A percentile compares a stretch with the other conserved stretches of the same genome.
Evolutionary conservation across 768 basidiomycete species (phyloP).

Genomic region (Tricholomella constricta): DNA sequence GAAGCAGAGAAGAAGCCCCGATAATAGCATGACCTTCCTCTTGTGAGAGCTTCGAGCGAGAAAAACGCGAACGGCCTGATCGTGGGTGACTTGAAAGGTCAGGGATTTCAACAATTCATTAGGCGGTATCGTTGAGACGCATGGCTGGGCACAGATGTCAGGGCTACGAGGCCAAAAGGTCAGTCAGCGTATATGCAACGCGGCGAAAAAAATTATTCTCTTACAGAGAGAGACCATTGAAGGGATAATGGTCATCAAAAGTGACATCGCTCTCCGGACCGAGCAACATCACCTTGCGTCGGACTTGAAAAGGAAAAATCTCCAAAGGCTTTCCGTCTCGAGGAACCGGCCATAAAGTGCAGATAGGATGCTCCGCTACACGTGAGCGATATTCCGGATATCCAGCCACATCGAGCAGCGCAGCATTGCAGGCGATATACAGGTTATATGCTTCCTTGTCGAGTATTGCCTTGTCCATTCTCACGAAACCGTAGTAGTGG

Average conservation of each 20-base stretch:
- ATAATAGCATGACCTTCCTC: slow-evolving; percentile 10
- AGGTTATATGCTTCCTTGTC: slow-evolving; percentile 5
- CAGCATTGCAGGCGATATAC: slow-evolving; percentile 18
- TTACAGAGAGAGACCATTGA: slow-evolving; percentile 9
- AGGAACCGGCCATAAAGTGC: slow-evolving; percentile 10
- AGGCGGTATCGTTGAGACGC: slow-evolving; percentile 8
- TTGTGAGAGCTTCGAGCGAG: slow-evolving; percentile 7
- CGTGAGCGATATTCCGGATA: slow-evolving; percentile 14
- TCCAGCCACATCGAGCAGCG: slow-evolving; percentile 13
- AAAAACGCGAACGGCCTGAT: slow-evolving; percentile 18
- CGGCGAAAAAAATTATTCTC: not conserved
- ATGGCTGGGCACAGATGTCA: slow-evolving; percentile 13
- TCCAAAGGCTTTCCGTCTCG: not conserved
- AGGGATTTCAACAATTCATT: slow-evolving; percentile 11
- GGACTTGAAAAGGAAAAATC: slow-evolving; percentile 1
- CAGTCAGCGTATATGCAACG: not conserved
- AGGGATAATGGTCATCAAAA: slow-evolving; percentile 11
- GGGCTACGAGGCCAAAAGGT: not conserved
- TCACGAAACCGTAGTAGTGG: slow-evolving; percentile 4
- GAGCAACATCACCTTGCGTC: slow-evolving; percentile 10
- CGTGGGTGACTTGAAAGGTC: slow-evolving; percentile 13
- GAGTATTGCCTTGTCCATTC: not conserved
- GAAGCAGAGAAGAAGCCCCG: slow-evolving; percentile 3
- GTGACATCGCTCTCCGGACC: slow-evolving; percentile 10
- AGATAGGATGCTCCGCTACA: slow-evolving; percentile 15